Evolutionary conservation across 1,284 basidiomycete species (phyloP).

Genomic region (Phellopilus nigrolimitatus): DNA sequence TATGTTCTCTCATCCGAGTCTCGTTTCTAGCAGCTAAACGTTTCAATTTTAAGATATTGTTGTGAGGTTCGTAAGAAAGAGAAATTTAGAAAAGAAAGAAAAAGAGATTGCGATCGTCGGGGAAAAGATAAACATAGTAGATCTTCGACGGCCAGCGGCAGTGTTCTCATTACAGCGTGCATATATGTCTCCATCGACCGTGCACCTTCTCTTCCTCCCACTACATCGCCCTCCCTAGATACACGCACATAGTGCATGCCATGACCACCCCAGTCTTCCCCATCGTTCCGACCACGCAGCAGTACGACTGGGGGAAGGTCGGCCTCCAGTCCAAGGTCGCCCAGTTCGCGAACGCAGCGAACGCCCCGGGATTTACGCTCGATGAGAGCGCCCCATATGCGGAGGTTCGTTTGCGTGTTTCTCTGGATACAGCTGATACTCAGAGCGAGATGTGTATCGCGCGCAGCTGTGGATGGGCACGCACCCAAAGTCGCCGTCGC

Average conservation of each 20-base stretch:
- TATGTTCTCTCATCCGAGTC: too few relatives aligned
- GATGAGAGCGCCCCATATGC: conserved; percentile 49
- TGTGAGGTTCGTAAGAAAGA: too few relatives aligned
- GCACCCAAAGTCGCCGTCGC: conserved; percentile 84
- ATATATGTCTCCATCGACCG: too few relatives aligned
- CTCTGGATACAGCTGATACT: conserved; percentile 1
- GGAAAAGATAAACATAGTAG: too few relatives aligned
- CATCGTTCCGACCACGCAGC: conserved; percentile 62
- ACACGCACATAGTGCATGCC: background rate
- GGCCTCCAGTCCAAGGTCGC: conserved; percentile 63
- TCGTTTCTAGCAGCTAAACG: too few relatives aligned
- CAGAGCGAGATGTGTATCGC: conserved; percentile 1
- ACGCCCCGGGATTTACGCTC: conserved; percentile 37
- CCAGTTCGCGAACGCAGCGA: conserved; percentile 12
- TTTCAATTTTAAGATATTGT: too few relatives aligned
- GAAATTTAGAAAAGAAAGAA: too few relatives aligned
- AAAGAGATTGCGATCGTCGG: too few relatives aligned
- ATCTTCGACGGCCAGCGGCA: too few relatives aligned
- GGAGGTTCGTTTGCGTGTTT: conserved; percentile 42
- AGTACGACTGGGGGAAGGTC: conserved; percentile 72
- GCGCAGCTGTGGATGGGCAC: conserved; percentile 97
- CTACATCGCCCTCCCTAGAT: background rate
- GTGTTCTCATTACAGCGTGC: too few relatives aligned
- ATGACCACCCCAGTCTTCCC: conserved; percentile 48
- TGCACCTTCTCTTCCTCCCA: background rate